Conservation (phyloP, 2,329 filamentous ascomycete genomes). For the Lachnellula subtilissima region DNA sequence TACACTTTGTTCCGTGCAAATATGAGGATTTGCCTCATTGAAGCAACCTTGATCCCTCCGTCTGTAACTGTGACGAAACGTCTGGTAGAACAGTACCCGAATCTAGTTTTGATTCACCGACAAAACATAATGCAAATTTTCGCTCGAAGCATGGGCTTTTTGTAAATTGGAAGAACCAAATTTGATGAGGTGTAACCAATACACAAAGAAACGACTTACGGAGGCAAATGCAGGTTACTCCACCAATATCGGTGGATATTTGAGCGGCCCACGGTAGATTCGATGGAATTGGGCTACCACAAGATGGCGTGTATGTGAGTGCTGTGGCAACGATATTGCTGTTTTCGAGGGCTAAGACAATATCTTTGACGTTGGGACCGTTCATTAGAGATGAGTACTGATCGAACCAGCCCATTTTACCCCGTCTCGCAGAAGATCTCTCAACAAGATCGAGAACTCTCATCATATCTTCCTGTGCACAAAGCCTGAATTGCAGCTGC, state of each 20-base stretch:
- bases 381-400: constrained; percentile 50
- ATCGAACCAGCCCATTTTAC: constrained; percentile 54
- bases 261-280: constrained; percentile 53
- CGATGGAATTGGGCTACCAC: constrained; percentile 41
- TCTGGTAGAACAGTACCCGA: no score
- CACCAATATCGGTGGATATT: constrained; percentile 49
- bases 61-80: no score
- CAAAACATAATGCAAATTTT: no score
- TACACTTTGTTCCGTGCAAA: no score
- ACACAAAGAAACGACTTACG: constrained; percentile 37
- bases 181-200: neutral
- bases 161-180: neutral
- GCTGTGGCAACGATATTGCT: constrained; percentile 48
- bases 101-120: no score
- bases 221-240: constrained; percentile 57
- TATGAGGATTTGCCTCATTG: neutral
- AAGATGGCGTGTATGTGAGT: constrained; percentile 47
- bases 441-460: constrained; percentile 47
- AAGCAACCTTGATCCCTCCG: no score
- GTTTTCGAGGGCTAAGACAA: constrained; percentile 49
- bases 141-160: neutral
- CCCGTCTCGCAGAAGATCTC: constrained; percentile 41
- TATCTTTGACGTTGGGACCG: constrained; percentile 45
- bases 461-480: constrained; percentile 38
- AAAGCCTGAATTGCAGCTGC: constrained; percentile 35